A percentile compares a stretch with the other conserved stretches of the same genome.
Evolutionary conservation across 768 basidiomycete species (phyloP).

Genomic region (Podaxis sp.): DNA sequence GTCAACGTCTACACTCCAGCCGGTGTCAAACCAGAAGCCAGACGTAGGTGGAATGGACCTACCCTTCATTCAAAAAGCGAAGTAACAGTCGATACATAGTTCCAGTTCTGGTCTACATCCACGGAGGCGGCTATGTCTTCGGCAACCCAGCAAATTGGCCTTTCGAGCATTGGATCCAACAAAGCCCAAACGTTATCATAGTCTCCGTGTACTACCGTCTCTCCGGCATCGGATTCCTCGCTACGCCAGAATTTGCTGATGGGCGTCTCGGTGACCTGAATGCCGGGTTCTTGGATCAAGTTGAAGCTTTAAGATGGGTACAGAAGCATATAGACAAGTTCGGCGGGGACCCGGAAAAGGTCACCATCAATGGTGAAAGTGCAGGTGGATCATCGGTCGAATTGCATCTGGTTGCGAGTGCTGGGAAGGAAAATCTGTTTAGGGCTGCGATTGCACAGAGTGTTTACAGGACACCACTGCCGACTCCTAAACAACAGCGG

Average conservation of each 20-base stretch:
- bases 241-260: conserved; percentile 45
- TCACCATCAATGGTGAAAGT: conserved; percentile 64
- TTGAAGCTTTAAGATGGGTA: conserved; percentile 64
- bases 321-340: conserved; percentile 59
- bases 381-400: conserved; percentile 57
- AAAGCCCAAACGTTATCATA: conserved; percentile 59
- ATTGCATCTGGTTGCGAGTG: conserved; percentile 54
- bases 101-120: conserved; percentile 45
- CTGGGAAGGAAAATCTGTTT: conserved; percentile 39
- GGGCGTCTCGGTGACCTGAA: conserved; percentile 47
- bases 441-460: conserved; percentile 62
- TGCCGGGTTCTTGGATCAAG: conserved; percentile 58
- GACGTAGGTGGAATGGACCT: conserved; percentile 35
- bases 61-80: not conserved
- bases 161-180: conserved; percentile 64
- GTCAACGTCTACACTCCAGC: conserved; percentile 64
- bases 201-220: conserved; percentile 70
- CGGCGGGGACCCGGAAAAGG: conserved; percentile 59
- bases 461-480: conserved; percentile 51
- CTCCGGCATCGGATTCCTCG: conserved; percentile 62
- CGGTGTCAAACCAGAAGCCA: conserved; percentile 43
- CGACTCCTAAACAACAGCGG: conserved; percentile 50
- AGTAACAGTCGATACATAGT: too few species aligned
- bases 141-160: conserved; percentile 69
- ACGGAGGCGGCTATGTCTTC: conserved; percentile 53